Base-by-base conservation (phyloP, 2,329 filamentous ascomycete genomes). In the Daldinia sp. region DNA sequence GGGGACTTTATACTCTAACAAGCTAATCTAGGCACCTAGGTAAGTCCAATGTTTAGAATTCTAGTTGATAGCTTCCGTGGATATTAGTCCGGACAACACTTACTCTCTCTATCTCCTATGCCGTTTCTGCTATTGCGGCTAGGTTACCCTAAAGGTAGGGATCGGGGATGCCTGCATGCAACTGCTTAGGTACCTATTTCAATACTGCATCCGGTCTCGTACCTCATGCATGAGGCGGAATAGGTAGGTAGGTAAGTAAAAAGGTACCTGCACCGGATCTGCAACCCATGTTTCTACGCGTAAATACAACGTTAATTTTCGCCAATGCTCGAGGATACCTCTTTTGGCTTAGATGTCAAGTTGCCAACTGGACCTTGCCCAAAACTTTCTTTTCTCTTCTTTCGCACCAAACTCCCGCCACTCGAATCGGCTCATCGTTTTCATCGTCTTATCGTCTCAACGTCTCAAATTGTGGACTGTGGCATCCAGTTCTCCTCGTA, bases 401-500 rank as follows among this genome's bases (percentile, higher is more conserved):
- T 49, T 64, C 55, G 30, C 29, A 48, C 43, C 32, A 51, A 49
- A 23, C 19, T 45, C 53, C 50, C 29, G 37, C 55, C 68, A 69
- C 66, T 71, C 66, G 74, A 75, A 63, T 58, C 50, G 9, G 9
- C 27, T 48, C 23, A 45, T 15, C n/a, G n/a, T n/a, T n/a, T n/a
- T n/a, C n/a, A n/a, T n/a, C n/a, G n/a, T n/a, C n/a, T n/a, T n/a
- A n/a, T n/a, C n/a, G n/a, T n/a, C n/a, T n/a, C n/a, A 27, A 30
- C 17, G 64, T 47, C 53, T 73, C 69, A 78, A 55, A 72, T 73
- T 68, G 78, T 77, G n/a, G 71, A 61, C 43, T 76, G 75, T 5
- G 80, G 79, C 64, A 79, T 76, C 85, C 86, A 88, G 55, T 83
- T 81, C 58, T 81, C 77, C 67, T 86, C 82, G 70, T 82, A 88